Evolutionary conservation across 2,329 filamentous ascomycete species (phyloP).

Genomic region (Emergomyces africanus): DNA sequence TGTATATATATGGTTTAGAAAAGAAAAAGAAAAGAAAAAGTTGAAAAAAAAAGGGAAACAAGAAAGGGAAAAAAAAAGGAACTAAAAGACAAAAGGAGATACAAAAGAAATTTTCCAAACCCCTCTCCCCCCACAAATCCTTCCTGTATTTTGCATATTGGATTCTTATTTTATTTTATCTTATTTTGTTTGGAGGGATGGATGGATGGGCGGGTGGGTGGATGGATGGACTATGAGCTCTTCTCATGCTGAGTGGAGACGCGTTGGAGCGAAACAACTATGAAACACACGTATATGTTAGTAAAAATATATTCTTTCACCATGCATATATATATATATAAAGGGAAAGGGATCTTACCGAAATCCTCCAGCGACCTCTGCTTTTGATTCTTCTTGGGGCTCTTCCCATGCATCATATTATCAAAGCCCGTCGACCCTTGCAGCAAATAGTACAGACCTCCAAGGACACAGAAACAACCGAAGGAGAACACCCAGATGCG

Average conservation of each 20-base stretch:
- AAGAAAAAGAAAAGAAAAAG: background rate
- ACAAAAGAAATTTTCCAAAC: background rate
- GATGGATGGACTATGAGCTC: conserved; percentile 46
- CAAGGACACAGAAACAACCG: conserved; percentile 76
- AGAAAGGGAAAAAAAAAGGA: background rate
- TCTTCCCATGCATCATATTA: conserved; percentile 88
- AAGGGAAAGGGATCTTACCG: conserved; percentile 43
- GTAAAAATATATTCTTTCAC: background rate
- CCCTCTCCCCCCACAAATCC: background rate
- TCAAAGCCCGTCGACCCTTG: conserved; percentile 72
- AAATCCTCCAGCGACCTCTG: conserved; percentile 83
- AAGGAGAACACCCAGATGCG: conserved; percentile 88
- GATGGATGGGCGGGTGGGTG: too few relatives aligned
- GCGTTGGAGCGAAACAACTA: conserved; percentile 78
- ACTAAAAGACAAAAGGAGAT: background rate
- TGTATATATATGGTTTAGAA: background rate
- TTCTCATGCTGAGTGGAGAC: conserved; percentile 89
- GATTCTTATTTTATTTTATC: background rate
- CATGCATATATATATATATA: too few relatives aligned
- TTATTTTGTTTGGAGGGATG: background rate
- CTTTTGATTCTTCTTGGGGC: conserved; percentile 66
- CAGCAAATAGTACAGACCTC: conserved; percentile 66
- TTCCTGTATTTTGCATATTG: background rate
- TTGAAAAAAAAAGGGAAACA: background rate
- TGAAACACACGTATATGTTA: conserved; percentile 14